Evolutionary conservation across 768 basidiomycete genomes (phyloP), one percentile per base, ranked within the genome.

Genomic region (Ramaria rubella): DNA sequence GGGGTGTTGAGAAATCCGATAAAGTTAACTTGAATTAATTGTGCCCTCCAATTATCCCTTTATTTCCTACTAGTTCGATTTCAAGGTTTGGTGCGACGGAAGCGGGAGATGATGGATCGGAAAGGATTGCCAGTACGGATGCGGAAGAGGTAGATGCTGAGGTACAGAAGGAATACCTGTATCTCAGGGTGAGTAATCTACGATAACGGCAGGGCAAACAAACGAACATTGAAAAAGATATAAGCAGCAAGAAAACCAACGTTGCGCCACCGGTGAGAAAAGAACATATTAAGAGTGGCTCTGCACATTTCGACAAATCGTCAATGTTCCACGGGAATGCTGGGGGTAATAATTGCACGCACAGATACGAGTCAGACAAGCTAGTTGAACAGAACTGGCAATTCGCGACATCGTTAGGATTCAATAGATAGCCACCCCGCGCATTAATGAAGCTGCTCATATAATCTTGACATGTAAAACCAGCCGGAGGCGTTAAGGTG

Each of bases 311-410:
- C 23, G 33, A n/a, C n/a, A n/a, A 36, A 21, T 26, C 34, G 21
- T 53, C 36, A 53, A 14, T 33, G 4, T 19, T 34, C 33, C 38
- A n/a, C 27, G 2, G 38, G 17, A 1, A 31, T 15, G 3, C 19
- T 40, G 36, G 12, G 11, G 5, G 24, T 12, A 43, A 38, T 9
- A 23, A n/a, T 65, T 4, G 26, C 21, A 45, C 29, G 3, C 62
- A 69, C 51, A 88, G 69, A 73, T 80, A 87, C 40, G 75, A 66
- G 65, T 90, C 83, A 0, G 85, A 81, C 0, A 75, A 76, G n/a
- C 72, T 65, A 34, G 75, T 72, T 3, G 81, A 68, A 63, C 90
- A 92, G 68, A 80, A 85, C 21, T 72, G 57, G 64, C 86, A 89
- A 43, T 63, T 67, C n/a, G 68, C 57, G 0, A 78, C 77, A 3